Evolutionary conservation across 1,139 yeast genomes (phyloP).

Genomic region (Pichia sp.): DNA sequence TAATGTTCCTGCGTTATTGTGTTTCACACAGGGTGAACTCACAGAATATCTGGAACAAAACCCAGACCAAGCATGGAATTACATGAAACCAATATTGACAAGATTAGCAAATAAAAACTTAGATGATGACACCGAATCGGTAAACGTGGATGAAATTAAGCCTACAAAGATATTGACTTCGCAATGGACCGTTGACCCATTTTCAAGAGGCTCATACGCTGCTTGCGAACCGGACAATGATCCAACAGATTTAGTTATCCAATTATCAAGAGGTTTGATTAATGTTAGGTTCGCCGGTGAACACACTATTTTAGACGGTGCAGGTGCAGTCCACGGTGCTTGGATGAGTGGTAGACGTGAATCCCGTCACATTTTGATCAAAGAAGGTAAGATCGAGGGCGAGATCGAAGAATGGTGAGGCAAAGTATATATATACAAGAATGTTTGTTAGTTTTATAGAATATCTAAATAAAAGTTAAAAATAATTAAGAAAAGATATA

Average conservation of each 20-base stretch:
- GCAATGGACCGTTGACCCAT: slow-evolving; percentile 71
- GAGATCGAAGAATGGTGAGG: slow-evolving; percentile 22
- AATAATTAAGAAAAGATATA: too few relatives aligned
- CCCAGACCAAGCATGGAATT: slow-evolving; percentile 42
- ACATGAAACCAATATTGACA: slow-evolving; percentile 41
- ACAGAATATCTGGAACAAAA: slow-evolving; percentile 50
- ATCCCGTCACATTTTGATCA: slow-evolving; percentile 47
- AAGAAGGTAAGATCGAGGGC: slow-evolving; percentile 27
- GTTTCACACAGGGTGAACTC: slow-evolving; percentile 68
- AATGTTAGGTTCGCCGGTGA: slow-evolving; percentile 82
- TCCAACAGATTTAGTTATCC: slow-evolving; percentile 54
- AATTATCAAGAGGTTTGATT: slow-evolving; percentile 49
- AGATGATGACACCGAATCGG: background rate
- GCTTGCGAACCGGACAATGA: slow-evolving; percentile 69
- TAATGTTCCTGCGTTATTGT: slow-evolving; percentile 49
- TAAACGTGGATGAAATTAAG: background rate
- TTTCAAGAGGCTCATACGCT: slow-evolving; percentile 71
- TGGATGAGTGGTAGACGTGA: slow-evolving; percentile 76
- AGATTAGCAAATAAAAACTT: slow-evolving; percentile 21
- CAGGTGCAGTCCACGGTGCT: slow-evolving; percentile 88
- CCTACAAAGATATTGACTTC: slow-evolving; percentile 57
- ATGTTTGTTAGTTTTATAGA: too few relatives aligned
- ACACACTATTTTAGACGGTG: slow-evolving; percentile 78
- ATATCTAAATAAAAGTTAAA: too few relatives aligned
- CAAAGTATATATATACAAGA: too few relatives aligned